These are phyloP conservation scores for Peronospora farinosa DNA, from an alignment of 352 stramenopile species.

Conservation along the genomic window DNA sequence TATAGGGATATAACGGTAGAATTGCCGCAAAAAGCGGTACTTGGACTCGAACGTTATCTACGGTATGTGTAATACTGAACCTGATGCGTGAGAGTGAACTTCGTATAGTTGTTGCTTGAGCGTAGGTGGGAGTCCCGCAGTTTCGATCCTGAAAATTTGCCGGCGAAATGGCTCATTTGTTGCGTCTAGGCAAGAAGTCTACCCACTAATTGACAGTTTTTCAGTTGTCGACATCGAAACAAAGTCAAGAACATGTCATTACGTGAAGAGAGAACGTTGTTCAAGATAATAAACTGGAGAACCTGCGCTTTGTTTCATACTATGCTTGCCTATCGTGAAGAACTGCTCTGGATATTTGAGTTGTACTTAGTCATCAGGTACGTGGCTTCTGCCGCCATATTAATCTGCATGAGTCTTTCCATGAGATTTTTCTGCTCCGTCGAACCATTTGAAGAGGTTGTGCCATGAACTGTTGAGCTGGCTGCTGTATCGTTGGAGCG, in stretches of 20 bases:
- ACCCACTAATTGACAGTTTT: constrained; percentile 1
- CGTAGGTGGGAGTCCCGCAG: constrained; percentile 56
- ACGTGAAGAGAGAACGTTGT: background rate
- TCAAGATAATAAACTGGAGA: background rate
- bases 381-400: constrained; percentile 56
- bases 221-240: background rate
- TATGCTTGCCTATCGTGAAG: constrained; percentile 8
- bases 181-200: constrained; percentile 41
- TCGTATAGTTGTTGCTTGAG: constrained; percentile 8
- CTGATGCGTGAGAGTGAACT: background rate
- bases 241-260: background rate
- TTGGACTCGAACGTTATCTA: constrained; percentile 50
- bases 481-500: constrained; percentile 19
- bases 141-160: constrained; percentile 76
- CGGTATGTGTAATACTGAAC: constrained; percentile 26
- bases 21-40: constrained; percentile 82
- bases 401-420: constrained; percentile 59
- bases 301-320: background rate
- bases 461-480: constrained; percentile 6
- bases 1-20: constrained; percentile 67
- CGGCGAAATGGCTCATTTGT: constrained; percentile 56
- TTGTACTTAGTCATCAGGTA: constrained; percentile 74
- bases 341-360: constrained; percentile 36
- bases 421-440: constrained; percentile 44
- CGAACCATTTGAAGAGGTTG: constrained; percentile 12